Evolutionary conservation across 805 yeast species (phyloP), one percentile per base, ranked within the genome.

Genomic region (Maudiozyma pseudohumilis): DNA sequence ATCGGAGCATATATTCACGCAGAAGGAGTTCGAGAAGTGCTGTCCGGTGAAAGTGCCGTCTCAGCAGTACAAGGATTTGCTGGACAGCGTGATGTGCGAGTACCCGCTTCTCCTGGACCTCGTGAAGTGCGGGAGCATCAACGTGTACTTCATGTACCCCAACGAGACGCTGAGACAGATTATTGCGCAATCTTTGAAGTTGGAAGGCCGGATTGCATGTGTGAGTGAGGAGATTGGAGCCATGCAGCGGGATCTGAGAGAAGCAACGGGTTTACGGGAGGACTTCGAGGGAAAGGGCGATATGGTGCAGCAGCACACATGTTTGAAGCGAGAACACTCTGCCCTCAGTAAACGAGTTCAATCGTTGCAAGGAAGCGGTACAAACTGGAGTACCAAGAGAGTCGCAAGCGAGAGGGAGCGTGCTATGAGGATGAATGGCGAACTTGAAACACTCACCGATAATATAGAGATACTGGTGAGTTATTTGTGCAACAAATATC

Each of bases 101-200:
- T 32, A 31, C 11, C 34, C 41, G 3, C 23, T 33, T 6, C 19
- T 39, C 7, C 12, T 44, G 6, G 65, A 64, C 31, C 62, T 65
- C 28, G 76, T 71, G 42, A 75, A 75, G 50, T 74, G 80, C 49
- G 82, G 81, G 0, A 59, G 61, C 11, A 61, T 69, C 11, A 70
- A 69, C 37, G 55, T 72, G 3, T 74, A 71, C 41, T 74, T 33
- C 17, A 21, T 37, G 13, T 37, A 32, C 28, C 35, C 32, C 3
- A 10, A 32, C 13, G 13, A 11, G 18, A 37, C 33, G 12, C 6
- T 7, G 8, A 21, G 23, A 11, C 16, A 28, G 7, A 12, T 37
- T 6, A 27, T 32, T 8, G 21, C 12, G 13, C 31, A 31, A 16
- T 18, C 16, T 21, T 8, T 21, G 11, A 11, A n/a, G 6, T 24